Percentiles rank a stretch among this genome's conserved stretches.
phyloP scores from a whole-genome alignment of 768 basidiomycete genomes.

The Rhizopogon rudus region DNA sequence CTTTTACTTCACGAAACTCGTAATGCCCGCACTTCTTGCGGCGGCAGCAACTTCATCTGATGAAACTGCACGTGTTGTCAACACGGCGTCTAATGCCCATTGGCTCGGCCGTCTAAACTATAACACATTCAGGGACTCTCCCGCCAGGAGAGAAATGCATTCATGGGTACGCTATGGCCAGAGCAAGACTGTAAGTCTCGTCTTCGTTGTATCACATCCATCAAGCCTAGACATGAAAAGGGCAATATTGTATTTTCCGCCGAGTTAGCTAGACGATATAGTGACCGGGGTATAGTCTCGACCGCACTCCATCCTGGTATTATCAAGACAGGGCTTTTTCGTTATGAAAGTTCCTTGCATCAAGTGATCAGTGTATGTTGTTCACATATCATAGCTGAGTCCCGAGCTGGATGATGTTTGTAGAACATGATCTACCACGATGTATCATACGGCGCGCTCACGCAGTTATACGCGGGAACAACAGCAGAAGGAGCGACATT shows the following conservation, averaged over 20 bases:
- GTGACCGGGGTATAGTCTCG: slow-evolving; percentile 39
- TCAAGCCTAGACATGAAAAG: slow-evolving; percentile 16
- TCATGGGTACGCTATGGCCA: slow-evolving; percentile 15
- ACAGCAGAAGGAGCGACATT: slow-evolving; percentile 32
- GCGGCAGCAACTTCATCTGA: slow-evolving; percentile 27
- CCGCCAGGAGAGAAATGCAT: slow-evolving; percentile 9
- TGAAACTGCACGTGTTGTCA: slow-evolving; percentile 31
- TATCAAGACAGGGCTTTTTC: slow-evolving; percentile 20
- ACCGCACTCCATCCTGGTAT: slow-evolving; percentile 38
- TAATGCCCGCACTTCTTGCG: slow-evolving; percentile 29
- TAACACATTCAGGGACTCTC: slow-evolving; percentile 24
- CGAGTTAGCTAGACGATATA: slow-evolving; percentile 39
- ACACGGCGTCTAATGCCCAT: slow-evolving; percentile 25
- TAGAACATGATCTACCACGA: slow-evolving; percentile 22
- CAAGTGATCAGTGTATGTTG: slow-evolving; percentile 9
- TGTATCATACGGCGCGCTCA: slow-evolving; percentile 38
- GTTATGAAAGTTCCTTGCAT: slow-evolving; percentile 1
- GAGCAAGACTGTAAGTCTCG: slow-evolving; percentile 26
- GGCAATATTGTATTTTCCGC: slow-evolving; percentile 39
- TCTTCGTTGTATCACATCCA: neutral
- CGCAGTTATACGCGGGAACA: slow-evolving; percentile 48
- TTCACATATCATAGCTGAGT: neutral
- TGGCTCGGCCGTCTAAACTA: slow-evolving; percentile 16
- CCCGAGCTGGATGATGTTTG: neutral
- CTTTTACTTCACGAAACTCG: slow-evolving; percentile 11